Evolutionary conservation across 176 grass and related monocot genomes (phyloP).

Genomic region (Canna indica): DNA sequence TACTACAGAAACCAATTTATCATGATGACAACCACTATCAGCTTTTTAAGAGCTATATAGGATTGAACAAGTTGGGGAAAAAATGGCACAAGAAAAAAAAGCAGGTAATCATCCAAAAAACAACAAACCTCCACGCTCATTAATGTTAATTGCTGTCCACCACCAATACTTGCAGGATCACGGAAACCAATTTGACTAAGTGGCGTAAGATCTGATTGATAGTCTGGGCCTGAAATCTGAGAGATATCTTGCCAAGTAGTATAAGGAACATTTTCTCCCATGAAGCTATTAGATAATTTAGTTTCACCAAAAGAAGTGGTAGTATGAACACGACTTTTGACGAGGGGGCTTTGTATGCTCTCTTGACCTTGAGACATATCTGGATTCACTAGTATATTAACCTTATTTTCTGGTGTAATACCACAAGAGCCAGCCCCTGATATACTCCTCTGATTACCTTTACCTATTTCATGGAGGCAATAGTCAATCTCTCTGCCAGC

Average conservation of each 20-base stretch:
- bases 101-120: background rate
- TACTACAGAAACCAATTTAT: background rate
- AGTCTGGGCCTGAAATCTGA: constrained; percentile 73
- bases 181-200: constrained; percentile 81
- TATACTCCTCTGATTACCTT: constrained; percentile 18
- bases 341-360: background rate
- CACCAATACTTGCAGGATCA: constrained; percentile 65
- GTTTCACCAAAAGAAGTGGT: constrained; percentile 22
- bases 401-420: constrained; percentile 18
- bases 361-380: constrained; percentile 32
- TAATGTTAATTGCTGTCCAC: constrained; percentile 73
- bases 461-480: constrained; percentile 9
- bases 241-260: constrained; percentile 49
- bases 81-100: background rate
- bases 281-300: constrained; percentile 6
- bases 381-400: constrained; percentile 15
- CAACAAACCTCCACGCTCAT: constrained; percentile 69
- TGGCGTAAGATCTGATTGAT: constrained; percentile 63
- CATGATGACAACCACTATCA: background rate
- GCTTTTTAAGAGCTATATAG: background rate
- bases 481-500: background rate
- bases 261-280: constrained; percentile 25
- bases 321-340: background rate
- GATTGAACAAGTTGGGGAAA: background rate
- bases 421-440: background rate